These are phyloP conservation scores for Cynanchum wilfordii DNA, from an alignment of 257 asterid species.

Conservation along the genomic window DNA sequence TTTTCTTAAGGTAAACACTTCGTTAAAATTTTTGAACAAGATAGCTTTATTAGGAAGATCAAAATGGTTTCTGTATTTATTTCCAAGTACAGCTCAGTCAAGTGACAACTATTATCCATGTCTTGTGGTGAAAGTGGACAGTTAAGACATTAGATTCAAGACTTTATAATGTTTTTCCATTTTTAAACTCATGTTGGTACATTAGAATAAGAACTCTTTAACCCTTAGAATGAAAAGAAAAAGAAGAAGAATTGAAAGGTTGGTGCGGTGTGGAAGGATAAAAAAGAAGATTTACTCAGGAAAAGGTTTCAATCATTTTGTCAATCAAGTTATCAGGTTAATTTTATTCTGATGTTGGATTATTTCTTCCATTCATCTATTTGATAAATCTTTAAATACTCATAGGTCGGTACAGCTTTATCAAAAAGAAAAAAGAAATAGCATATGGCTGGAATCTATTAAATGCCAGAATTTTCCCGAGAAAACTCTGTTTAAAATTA, in stretches of 20 bases:
- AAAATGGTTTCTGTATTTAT: background rate
- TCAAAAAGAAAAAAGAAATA: background rate
- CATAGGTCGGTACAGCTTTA: background rate
- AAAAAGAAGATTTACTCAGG: background rate
- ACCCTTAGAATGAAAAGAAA: background rate
- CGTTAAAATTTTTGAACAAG: background rate
- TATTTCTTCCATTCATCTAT: background rate
- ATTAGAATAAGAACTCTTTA: background rate
- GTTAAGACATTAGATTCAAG: background rate
- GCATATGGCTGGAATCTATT: background rate
- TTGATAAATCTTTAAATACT: background rate
- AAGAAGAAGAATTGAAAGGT: background rate
- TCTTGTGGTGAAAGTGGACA: background rate
- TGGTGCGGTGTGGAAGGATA: background rate
- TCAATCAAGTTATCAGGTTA: background rate
- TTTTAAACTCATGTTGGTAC: background rate
- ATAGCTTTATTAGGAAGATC: background rate
- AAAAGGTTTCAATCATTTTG: background rate
- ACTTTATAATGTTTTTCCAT: background rate
- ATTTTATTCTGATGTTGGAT: background rate
- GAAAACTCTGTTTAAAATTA: background rate
- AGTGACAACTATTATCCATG: background rate
- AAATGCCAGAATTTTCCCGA: background rate
- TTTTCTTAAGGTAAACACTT: background rate
- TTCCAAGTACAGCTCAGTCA: background rate